phyloP scores from a whole-genome alignment of 331 rosid genomes.

The Acacia concinna region DNA sequence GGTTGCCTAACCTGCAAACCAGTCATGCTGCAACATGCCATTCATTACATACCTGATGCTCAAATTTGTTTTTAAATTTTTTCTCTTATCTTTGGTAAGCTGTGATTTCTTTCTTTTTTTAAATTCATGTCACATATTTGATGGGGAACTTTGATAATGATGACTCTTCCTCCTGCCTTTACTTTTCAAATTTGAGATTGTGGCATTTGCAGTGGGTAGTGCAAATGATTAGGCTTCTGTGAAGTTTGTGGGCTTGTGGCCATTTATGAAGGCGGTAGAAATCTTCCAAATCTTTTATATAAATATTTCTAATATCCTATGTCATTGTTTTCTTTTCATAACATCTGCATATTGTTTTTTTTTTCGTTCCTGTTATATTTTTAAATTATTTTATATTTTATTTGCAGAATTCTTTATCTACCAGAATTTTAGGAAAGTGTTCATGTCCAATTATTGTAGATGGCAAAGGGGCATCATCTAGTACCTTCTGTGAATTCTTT shows the following conservation, averaged over 20 bases:
- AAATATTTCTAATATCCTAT: conserved; percentile 31
- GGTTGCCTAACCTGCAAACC: conserved; percentile 26
- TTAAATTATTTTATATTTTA: background rate
- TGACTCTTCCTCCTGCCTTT: conserved; percentile 23
- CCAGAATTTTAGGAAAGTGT: background rate
- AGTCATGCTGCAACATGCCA: conserved; percentile 12
- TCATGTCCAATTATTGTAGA: background rate
- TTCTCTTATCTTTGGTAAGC: conserved; percentile 18
- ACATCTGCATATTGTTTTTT: background rate
- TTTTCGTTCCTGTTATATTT: background rate
- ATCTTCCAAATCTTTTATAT: conserved; percentile 28
- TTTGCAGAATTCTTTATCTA: background rate
- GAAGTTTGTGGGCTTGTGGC: conserved; percentile 25
- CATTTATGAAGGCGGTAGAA: conserved; percentile 8
- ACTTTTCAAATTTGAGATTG: conserved; percentile 31
- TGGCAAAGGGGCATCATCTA: background rate
- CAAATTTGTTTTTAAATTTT: background rate
- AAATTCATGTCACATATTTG: conserved; percentile 32
- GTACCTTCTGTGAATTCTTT: background rate
- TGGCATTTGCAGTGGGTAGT: conserved; percentile 24
- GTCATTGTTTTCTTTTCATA: conserved; percentile 1
- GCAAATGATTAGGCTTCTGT: conserved; percentile 27
- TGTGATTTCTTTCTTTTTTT: conserved; percentile 31
- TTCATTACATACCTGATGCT: conserved; percentile 23
- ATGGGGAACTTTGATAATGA: conserved; percentile 31